A percentile compares a stretch with the other conserved stretches of the same genome.
phyloP scores from a whole-genome alignment of 2,329 filamentous ascomycete species.

The Drechslera avenae region DNA sequence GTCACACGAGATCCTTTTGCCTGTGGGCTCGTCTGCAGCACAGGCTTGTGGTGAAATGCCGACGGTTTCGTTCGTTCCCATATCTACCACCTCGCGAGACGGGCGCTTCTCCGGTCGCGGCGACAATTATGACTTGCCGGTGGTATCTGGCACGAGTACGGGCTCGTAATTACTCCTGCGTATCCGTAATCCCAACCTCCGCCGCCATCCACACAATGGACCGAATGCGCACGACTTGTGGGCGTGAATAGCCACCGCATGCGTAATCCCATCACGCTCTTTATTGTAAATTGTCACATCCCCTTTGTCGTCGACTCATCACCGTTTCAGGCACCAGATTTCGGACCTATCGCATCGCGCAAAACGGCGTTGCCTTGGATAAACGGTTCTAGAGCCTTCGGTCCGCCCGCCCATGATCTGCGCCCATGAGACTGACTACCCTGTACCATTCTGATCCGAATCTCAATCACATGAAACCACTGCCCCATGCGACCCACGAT shows the following conservation, averaged over 20 bases:
- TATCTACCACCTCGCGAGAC: slow-evolving; percentile 2
- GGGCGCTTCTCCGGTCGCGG: background rate
- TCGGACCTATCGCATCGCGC: slow-evolving; percentile 28
- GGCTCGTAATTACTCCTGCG: slow-evolving; percentile 16
- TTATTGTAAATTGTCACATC: slow-evolving; percentile 19
- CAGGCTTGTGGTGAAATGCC: slow-evolving; percentile 18
- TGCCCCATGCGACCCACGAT: too few species aligned
- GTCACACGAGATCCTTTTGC: slow-evolving; percentile 23
- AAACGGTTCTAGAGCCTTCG: slow-evolving; percentile 6
- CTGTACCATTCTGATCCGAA: background rate
- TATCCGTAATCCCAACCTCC: slow-evolving; percentile 8
- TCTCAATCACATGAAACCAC: background rate
- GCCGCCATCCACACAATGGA: slow-evolving; percentile 7
- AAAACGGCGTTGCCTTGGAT: slow-evolving; percentile 30
- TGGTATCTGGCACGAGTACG: background rate
- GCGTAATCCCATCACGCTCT: slow-evolving; percentile 23
- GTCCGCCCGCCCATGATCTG: background rate
- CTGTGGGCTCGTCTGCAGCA: slow-evolving; percentile 18
- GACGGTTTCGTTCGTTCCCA: background rate
- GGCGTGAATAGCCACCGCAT: slow-evolving; percentile 13
- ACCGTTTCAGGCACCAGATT: slow-evolving; percentile 39
- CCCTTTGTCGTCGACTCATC: slow-evolving; percentile 19
- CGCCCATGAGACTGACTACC: background rate
- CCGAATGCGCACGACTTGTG: slow-evolving; percentile 5
- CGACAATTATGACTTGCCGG: slow-evolving; percentile 12